Percentiles rank a stretch among this genome's conserved stretches.
phyloP scores from a whole-genome alignment of 225 moss, liverwort and hornwort genomes.

The Polytrichum commune region DNA sequence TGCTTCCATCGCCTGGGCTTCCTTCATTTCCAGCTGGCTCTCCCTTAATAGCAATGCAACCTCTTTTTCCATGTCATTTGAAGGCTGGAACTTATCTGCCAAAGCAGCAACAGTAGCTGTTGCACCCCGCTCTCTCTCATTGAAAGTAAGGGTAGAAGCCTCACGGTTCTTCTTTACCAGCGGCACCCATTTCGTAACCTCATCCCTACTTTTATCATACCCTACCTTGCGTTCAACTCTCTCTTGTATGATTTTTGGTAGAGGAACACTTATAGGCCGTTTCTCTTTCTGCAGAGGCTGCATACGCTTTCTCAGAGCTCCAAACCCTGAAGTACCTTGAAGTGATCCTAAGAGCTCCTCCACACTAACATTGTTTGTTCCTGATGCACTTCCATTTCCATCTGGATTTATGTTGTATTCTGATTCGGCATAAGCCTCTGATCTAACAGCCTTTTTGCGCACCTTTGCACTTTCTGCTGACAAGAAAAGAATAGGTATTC shows the following conservation, averaged over 20 bases:
- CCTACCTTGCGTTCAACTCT: conserved; percentile 81
- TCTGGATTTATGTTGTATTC: conserved; percentile 73
- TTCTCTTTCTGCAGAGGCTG: conserved; percentile 65
- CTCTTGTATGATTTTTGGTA: conserved; percentile 80
- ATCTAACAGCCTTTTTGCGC: conserved; percentile 60
- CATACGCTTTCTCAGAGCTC: conserved; percentile 76
- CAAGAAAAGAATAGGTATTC: neutral
- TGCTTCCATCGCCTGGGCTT: conserved; percentile 70
- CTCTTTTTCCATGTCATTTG: conserved; percentile 85
- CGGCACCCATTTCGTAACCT: conserved; percentile 70
- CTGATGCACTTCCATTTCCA: conserved; percentile 29
- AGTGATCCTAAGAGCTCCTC: conserved; percentile 78
- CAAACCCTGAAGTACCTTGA: conserved; percentile 65
- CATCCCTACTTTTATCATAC: conserved; percentile 76
- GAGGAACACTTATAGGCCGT: conserved; percentile 57
- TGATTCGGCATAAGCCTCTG: conserved; percentile 81
- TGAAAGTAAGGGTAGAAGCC: conserved; percentile 64
- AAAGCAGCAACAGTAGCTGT: conserved; percentile 53
- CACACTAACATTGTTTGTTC: conserved; percentile 40
- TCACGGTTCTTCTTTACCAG: conserved; percentile 84
- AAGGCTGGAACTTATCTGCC: conserved; percentile 68
- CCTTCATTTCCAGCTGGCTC: conserved; percentile 54
- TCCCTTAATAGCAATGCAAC: conserved; percentile 58
- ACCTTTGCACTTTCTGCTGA: conserved; percentile 43
- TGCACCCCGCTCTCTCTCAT: conserved; percentile 42